Base-by-base conservation (phyloP, 768 basidiomycete genomes). In the Astraeus odoratus region DNA sequence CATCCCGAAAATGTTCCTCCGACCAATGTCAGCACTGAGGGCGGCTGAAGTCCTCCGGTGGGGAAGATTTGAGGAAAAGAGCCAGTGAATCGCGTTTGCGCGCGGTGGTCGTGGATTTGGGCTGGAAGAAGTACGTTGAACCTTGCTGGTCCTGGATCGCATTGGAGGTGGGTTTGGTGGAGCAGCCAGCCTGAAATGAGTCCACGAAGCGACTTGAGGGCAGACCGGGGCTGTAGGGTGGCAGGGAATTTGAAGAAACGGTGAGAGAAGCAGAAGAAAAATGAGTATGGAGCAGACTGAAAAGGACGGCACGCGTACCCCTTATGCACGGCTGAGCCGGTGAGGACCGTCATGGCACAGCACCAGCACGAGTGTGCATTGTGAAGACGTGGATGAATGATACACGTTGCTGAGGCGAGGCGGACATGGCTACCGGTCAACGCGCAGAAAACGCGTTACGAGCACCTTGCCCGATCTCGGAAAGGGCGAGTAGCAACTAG, bases 1-100 rank as follows among this genome's bases (percentile, higher is more conserved):
- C 69, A 90, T 74, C 22, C 88, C 86, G 51, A 90, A 90, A 51
- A 88, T 77, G 50, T 80, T 80, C 44, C 86, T 73, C 57, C 78
- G 81, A 57, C 77, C 78, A 39, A 78, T 66, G 57, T 83, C 80
- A 31, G 70, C 60, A 16, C 79, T 77, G 47, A 83, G 65, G 41
- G 72, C 76, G 16, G 80, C 81, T 47, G 74, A 73, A 51, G 81
- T 72, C 54, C 75, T 70, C 34, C 81, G 75, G 52, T 63, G 59
- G 42, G 83, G 81, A 39, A 86, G 77, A 60, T 84, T 86, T 52
- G 76, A 81, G 53, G 82, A 74, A 61, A 85, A 86, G 44, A 86
- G 70, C 84, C 84, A 86, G 50, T 86, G 83, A 40, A 84, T 62
- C 46, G 80, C 71, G 46, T 58, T 58, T 59, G 56, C 25, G 52